These are phyloP conservation scores for Peziza echinospora DNA, from an alignment of 495 filamentous ascomycete species.

Conservation along the genomic window DNA sequence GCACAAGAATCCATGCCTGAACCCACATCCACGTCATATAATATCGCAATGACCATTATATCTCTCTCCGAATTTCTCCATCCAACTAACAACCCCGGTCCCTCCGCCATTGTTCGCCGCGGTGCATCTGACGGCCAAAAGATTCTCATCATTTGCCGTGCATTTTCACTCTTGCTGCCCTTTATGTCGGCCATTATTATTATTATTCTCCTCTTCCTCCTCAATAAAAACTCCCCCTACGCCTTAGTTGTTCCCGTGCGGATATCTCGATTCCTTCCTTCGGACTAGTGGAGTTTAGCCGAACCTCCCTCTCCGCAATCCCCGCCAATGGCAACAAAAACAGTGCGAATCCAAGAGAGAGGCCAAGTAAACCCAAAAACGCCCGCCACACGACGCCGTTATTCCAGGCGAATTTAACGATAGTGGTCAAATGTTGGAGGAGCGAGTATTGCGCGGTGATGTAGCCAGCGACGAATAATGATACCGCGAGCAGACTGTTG, in stretches of 20 bases:
- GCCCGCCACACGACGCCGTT: slow-evolving; percentile 94
- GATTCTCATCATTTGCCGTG: slow-evolving; percentile 88
- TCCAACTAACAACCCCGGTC: slow-evolving; percentile 70
- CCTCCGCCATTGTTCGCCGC: slow-evolving; percentile 29
- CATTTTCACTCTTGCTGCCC: no score
- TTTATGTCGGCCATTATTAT: slow-evolving; percentile 26
- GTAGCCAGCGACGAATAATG: slow-evolving; percentile 91
- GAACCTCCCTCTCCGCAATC: slow-evolving; percentile 43
- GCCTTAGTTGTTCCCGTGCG: slow-evolving; percentile 80
- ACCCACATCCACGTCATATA: slow-evolving; percentile 78
- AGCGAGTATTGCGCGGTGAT: slow-evolving; percentile 97
- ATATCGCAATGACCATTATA: slow-evolving; percentile 66
- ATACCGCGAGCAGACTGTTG: slow-evolving; percentile 17
- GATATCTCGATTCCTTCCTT: slow-evolving; percentile 36
- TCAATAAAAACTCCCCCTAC: slow-evolving; percentile 76
- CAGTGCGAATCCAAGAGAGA: slow-evolving; percentile 24
- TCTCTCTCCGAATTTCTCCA: slow-evolving; percentile 88
- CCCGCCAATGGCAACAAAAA: slow-evolving; percentile 52
- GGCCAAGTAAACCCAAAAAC: slow-evolving; percentile 5
- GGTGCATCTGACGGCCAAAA: slow-evolving; percentile 89
- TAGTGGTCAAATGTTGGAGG: slow-evolving; percentile 82
- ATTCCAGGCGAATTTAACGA: slow-evolving; percentile 92
- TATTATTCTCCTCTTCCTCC: no score
- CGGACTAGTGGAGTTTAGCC: background rate
- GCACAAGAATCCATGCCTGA: background rate